Conservation (phyloP, 1,284 basidiomycete species). For the Fomes fomentarius region DNA sequence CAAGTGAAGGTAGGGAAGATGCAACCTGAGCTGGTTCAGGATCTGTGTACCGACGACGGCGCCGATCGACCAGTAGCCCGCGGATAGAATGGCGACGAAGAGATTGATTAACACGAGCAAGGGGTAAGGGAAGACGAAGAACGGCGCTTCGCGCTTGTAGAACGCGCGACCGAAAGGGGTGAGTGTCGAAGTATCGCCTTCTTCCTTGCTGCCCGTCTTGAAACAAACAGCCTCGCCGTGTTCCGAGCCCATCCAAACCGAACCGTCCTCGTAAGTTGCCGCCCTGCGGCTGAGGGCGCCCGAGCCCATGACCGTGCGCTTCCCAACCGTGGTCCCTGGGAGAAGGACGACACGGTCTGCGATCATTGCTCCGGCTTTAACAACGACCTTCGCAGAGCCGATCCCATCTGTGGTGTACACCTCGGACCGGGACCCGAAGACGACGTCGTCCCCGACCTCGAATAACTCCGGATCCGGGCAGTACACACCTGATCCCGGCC, state of each 20-base stretch:
- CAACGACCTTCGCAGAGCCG: constrained; percentile 41
- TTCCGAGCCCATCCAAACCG: constrained; percentile 50
- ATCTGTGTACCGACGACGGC: constrained; percentile 44
- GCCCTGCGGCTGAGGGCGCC: constrained; percentile 46
- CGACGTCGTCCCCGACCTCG: constrained; percentile 50
- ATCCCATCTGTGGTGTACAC: constrained; percentile 46
- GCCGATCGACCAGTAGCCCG: constrained; percentile 46
- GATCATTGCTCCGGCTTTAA: constrained; percentile 49
- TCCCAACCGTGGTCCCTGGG: constrained; percentile 44
- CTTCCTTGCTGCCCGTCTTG: constrained; percentile 20
- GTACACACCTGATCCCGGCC: constrained; percentile 48
- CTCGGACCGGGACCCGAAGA: constrained; percentile 50
- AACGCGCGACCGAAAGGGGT: constrained; percentile 53
- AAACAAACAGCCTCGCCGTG: constrained; percentile 38
- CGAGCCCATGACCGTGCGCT: constrained; percentile 47
- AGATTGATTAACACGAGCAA: constrained; percentile 40
- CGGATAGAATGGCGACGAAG: constrained; percentile 30
- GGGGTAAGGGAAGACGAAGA: constrained; percentile 46
- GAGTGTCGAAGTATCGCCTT: constrained; percentile 35
- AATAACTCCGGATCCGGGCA: constrained; percentile 50
- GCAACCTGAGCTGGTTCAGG: constrained; percentile 38
- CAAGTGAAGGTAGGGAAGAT: constrained; percentile 35
- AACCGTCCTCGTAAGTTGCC: constrained; percentile 43
- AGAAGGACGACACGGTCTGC: constrained; percentile 50
- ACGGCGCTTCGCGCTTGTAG: constrained; percentile 45